These are phyloP conservation scores for Xylaria sp. DNA, from an alignment of 2,329 filamentous ascomycete species.

Conservation along the genomic window DNA sequence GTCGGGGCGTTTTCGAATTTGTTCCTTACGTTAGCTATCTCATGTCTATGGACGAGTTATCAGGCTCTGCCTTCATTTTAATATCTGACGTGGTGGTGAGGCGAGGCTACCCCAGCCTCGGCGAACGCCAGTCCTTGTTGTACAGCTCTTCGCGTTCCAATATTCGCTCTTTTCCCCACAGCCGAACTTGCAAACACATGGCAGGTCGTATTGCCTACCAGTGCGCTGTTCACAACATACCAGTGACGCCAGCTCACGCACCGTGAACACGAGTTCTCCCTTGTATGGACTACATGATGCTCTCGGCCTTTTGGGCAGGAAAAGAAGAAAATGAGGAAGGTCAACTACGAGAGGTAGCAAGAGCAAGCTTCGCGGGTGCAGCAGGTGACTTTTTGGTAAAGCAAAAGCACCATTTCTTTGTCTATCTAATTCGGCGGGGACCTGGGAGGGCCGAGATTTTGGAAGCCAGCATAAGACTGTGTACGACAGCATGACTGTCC, in stretches of 20 bases:
- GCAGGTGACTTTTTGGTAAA: conserved; percentile 36
- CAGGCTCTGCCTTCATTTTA: conserved; percentile 40
- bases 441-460: conserved; percentile 44
- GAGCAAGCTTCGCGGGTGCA: conserved; percentile 19
- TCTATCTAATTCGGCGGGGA: conserved; percentile 42
- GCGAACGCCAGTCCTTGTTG: conserved; percentile 11
- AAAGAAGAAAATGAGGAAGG: conserved; percentile 1
- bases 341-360: conserved; percentile 13
- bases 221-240: conserved; percentile 11
- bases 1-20: conserved; percentile 63
- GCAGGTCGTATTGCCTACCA: conserved; percentile 12
- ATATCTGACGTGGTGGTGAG: conserved; percentile 39
- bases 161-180: conserved; percentile 8
- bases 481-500: conserved; percentile 44
- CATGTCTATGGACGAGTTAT: conserved; percentile 39
- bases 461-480: conserved; percentile 47
- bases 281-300: conserved; percentile 1
- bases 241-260: background rate
- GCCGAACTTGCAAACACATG: conserved; percentile 7
- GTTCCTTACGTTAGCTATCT: conserved; percentile 46
- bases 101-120: conserved; percentile 20
- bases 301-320: conserved; percentile 6
- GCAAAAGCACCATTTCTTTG: conserved; percentile 42
- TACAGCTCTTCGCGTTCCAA: conserved; percentile 14
- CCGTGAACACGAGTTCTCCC: conserved; percentile 26